Base-by-base conservation (phyloP, 768 basidiomycete genomes). In the Phylloporus sp. region DNA sequence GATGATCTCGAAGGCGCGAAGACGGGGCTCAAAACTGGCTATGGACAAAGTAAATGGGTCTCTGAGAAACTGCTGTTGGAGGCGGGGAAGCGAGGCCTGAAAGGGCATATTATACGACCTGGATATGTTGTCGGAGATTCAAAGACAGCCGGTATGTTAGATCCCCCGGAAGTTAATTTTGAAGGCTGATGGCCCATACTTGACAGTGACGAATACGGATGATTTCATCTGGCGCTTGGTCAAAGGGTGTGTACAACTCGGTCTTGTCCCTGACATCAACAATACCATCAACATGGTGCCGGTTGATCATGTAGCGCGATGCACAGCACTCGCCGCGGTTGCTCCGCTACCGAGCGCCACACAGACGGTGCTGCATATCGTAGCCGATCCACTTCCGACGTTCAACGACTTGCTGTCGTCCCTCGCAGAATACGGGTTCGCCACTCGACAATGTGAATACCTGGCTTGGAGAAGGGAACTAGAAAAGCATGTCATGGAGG, bases 201-300 rank as follows among this genome's bases (percentile, higher is more conserved):
- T 49, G 45, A 16, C 57, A 92, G 95, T 97, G 4, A 97, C 95
- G 12, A 99, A 99, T 72, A 98, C 97, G 29, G 95, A 99, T 60
- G 97, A 99, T 67, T 99, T 99, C 71, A 82, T 99, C 50, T 98
- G 95, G 95, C 83, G 97, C 4, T 74, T 99, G 69, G 91, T 97
- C 65, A 98, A 98, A 69, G 97, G 97, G n/a, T 97, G 94, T 64
- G 79, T 97, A 32, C 97, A 99, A 66, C 84, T 98, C n/a, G 95
- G 95, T 1, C 80, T 92, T 35, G 85, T 93, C 3, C 97, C 97
- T 10, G 91, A 99, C 65, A 97, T 99, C 70, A 93, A 97, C 76
- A 99, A 99, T 71, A 88, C 91, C 2, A 80, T 99, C 63, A 99
- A 99, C 72, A 95, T 97, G 87, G 91, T 95, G 8, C 97, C 97